Base-by-base conservation (phyloP, 2,329 filamentous ascomycete genomes). In the Rutstroemia sp. region DNA sequence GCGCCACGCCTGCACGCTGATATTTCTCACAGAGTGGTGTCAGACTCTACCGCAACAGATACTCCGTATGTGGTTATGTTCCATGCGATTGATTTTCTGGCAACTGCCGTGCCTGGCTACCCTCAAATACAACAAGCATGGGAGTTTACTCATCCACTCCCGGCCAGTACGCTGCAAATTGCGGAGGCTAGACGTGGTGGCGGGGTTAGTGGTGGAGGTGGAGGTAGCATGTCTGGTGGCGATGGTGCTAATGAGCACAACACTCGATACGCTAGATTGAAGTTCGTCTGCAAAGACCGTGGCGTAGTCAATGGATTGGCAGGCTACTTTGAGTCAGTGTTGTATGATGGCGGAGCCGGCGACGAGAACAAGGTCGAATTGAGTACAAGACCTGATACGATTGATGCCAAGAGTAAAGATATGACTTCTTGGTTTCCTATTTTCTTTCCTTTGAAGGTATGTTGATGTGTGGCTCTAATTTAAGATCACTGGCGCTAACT, bases 381-480 rank as follows among this genome's bases (percentile, higher is more conserved):
- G 58, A 95, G 90, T 67, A 99, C 88, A 4, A 87, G 96, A 66
- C 95, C 94, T 0, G 88, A 95, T 62, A 89, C 87, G 30, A 97
- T 99, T 73, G 90, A 94, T 56, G 76, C 77, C 57, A 97, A 97
- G 81, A 96, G 91, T 77, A 88, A 87, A 69, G 92, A 95, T 66
- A 99, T 99, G 95, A 95, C 96, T 62, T 95, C 90, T 55, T 99
- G 94, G 94, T 99, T 99, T 71, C 94, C 94, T 1, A 97, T 99
- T 30, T 96, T 92, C 75, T 99, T 99, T 69, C 94, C 95, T 0
- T 75, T 99, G 14, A 95, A 94, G 83, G 91, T 92, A 76, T 67
- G 81, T 70, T 51, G 21, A 19, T 3, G 8, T 8, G 1, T 0
- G 5, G 12, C 14, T n/a, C 9, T 12, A 34, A 3, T 3, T 19